A percentile compares a stretch with the other conserved stretches of the same genome.
Evolutionary conservation across 768 basidiomycete species (phyloP).

Genomic region (Phylloporus sp.): DNA sequence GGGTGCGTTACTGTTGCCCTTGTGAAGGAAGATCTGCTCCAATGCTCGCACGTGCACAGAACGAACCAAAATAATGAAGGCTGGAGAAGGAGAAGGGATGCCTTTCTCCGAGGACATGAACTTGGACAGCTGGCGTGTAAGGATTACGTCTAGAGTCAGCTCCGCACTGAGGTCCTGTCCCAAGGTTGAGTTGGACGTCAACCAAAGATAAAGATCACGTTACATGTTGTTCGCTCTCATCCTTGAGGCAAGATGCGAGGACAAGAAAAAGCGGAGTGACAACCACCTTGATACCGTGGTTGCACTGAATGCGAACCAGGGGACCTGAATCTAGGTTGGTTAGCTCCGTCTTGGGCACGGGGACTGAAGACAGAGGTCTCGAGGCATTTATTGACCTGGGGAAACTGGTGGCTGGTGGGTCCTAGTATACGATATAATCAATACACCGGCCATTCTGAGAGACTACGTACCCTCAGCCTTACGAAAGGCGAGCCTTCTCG

Average conservation of each 20-base stretch:
- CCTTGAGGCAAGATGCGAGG: slow-evolving; percentile 41
- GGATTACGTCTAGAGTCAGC: slow-evolving; percentile 38
- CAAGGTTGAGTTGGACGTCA: slow-evolving; percentile 6
- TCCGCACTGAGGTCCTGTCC: slow-evolving; percentile 37
- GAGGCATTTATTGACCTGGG: slow-evolving; percentile 1
- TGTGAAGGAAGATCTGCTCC: slow-evolving; percentile 39
- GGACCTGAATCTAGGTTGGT: slow-evolving; percentile 1
- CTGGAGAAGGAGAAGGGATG: slow-evolving; percentile 13
- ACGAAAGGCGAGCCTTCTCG: slow-evolving; percentile 51
- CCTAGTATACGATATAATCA: slow-evolving; percentile 7
- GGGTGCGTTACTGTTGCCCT: not conserved
- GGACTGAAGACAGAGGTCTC: slow-evolving; percentile 1
- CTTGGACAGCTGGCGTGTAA: slow-evolving; percentile 37
- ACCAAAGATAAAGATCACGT: slow-evolving; percentile 13
- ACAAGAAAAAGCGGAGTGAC: slow-evolving; percentile 57
- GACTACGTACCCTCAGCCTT: slow-evolving; percentile 38
- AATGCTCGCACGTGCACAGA: slow-evolving; percentile 39
- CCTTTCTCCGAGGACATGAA: slow-evolving; percentile 25
- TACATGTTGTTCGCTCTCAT: slow-evolving; percentile 48
- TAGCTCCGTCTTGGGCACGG: slow-evolving; percentile 4
- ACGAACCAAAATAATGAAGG: slow-evolving; percentile 43
- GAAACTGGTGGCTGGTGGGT: slow-evolving; percentile 7
- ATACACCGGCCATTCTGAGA: not conserved
- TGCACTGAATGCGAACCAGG: slow-evolving; percentile 37
- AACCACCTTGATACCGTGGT: slow-evolving; percentile 36